Evolutionary conservation across 306 rosid genomes (phyloP), one percentile per base, ranked within the genome.

Genomic region (Echinosophora koreensis): DNA sequence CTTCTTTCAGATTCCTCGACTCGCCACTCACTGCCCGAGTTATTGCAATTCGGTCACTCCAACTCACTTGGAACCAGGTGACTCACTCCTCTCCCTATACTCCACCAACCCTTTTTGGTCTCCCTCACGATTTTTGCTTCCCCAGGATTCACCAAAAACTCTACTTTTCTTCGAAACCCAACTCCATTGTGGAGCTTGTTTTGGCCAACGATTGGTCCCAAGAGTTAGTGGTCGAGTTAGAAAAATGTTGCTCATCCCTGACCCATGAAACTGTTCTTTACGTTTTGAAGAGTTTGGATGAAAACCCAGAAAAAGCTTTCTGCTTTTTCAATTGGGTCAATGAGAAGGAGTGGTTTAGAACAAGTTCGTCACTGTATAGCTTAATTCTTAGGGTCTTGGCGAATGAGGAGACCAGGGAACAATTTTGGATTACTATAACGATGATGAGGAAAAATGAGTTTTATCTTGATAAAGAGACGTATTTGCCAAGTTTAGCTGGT

Each of bases 201-300:
- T 42, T 79, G 55, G 64, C 88, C 71, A 83, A 84, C 55, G 84
- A 87, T 63, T 95, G 98, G 97, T 95, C 97, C 17, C 71, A 86
- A 18, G 89, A 46, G 77, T 66, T 92, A 54, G 91, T 87, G 80
- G 7, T 6, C 28, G 90, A 88, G 80, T 83, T 95, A 38, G 86
- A 81, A 28, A 82, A 84, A 56, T 74, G 83, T 8, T 38, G 46
- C 68, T 84, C 88, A 0, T 44, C 78, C 0, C 65, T 89, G 80
- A 76, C 93, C 83, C 97, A 90, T 69, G 98, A 87, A 81, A 81
- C 88, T 15, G 90, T 82, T 34, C 38, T 92, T 56, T 92, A 89
- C 73, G 64, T 90, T 80, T 77, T 95, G 86, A 89, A 83, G 89
- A 88, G 69, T 60, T 87, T 92, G 77, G 88, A 84, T 6, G 86